Conservation (phyloP, 1,284 basidiomycete genomes). For the Xerocomus minutiporus region DNA sequence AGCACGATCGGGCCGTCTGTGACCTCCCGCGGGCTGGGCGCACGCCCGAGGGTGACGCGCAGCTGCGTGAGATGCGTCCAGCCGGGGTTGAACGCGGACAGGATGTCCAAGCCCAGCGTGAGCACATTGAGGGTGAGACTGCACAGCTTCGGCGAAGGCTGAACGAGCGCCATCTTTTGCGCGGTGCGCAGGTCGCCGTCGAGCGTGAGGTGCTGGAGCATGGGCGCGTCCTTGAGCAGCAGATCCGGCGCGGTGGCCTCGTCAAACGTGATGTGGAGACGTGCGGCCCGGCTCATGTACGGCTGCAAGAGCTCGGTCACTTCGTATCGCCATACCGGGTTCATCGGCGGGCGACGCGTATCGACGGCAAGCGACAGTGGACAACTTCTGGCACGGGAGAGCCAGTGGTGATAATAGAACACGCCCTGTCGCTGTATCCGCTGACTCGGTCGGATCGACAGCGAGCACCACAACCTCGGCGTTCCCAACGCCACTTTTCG, state of each 20-base stretch:
- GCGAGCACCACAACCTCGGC: conserved; percentile 23
- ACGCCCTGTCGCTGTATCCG: conserved; percentile 11
- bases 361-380: conserved; percentile 22
- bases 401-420: conserved; percentile 20
- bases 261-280: conserved; percentile 17
- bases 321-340: conserved; percentile 22
- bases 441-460: conserved; percentile 14
- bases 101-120: conserved; percentile 1
- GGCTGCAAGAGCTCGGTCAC: conserved; percentile 24
- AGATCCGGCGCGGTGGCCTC: conserved; percentile 14
- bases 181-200: conserved; percentile 11
- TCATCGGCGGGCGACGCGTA: conserved; percentile 12
- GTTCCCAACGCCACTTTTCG: conserved; percentile 23
- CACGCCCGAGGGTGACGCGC: conserved; percentile 5
- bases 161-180: conserved; percentile 7
- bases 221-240: conserved; percentile 16
- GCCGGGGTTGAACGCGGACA: conserved; percentile 13
- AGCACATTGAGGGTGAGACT: conserved; percentile 11
- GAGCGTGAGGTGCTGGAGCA: conserved; percentile 20
- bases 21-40: neutral
- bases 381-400: conserved; percentile 13
- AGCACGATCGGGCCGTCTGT: conserved; percentile 3
- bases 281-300: conserved; percentile 11
- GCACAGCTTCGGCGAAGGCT: conserved; percentile 6
- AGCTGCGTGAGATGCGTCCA: conserved; percentile 16